phyloP scores from a whole-genome alignment of 805 yeast species.

The Wickerhamomyces alni region DNA sequence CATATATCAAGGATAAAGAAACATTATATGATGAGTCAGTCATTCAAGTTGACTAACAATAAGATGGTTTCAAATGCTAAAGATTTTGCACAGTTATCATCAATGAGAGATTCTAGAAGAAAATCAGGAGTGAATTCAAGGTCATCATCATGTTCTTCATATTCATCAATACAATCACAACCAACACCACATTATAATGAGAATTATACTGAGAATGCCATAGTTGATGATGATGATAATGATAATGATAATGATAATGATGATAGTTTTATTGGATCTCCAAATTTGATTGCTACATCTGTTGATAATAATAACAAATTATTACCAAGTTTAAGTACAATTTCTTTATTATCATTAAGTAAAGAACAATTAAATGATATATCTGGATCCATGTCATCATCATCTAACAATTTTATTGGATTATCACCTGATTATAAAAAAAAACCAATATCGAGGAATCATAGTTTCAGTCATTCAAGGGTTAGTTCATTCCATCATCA shows the following conservation, averaged over 20 bases:
- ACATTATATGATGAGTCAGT: not conserved
- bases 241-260: conserved; percentile 14
- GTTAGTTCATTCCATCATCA: conserved; percentile 18
- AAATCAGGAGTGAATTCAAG: not conserved
- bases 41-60: conserved; percentile 3
- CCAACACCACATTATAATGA: not conserved
- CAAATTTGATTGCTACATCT: conserved; percentile 19
- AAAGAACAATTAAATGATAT: conserved; percentile 7
- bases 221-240: conserved; percentile 15
- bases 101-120: conserved; percentile 3
- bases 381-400: not conserved
- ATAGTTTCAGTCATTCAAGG: conserved; percentile 12
- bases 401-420: not conserved
- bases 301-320: conserved; percentile 11
- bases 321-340: conserved; percentile 17
- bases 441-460: conserved; percentile 11
- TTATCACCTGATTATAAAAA: conserved; percentile 6
- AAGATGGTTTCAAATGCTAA: conserved; percentile 6
- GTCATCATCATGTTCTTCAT: conserved; percentile 4
- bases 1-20: too few species aligned
- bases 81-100: conserved; percentile 6
- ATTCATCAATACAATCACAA: not conserved
- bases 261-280: conserved; percentile 11
- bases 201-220: conserved; percentile 13
- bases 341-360: conserved; percentile 19